Evolutionary conservation across 176 grass and related monocot genomes (phyloP).

Genomic region (Dactylis glomerata): DNA sequence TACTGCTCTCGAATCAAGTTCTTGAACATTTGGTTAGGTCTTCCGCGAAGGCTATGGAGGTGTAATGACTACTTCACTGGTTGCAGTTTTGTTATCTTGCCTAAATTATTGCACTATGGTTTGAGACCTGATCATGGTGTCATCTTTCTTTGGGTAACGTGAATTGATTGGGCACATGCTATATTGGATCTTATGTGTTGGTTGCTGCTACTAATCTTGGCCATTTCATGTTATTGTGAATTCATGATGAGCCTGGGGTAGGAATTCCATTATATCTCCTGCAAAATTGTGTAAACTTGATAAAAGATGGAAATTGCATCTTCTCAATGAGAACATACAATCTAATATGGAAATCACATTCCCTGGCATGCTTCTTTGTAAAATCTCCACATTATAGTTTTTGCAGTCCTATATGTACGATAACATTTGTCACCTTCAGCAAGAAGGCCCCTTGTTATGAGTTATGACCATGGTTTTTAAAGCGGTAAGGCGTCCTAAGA

Average conservation of each 20-base stretch:
- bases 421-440: too few relatives aligned
- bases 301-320: too few relatives aligned
- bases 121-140: background rate
- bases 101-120: background rate
- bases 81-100: slow-evolving; percentile 33
- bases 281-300: too few relatives aligned
- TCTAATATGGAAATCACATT: too few relatives aligned
- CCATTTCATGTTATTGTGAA: background rate
- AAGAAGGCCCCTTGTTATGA: too few relatives aligned
- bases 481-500: too few relatives aligned
- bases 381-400: too few relatives aligned
- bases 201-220: background rate
- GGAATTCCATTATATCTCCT: too few relatives aligned
- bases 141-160: background rate
- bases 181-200: background rate
- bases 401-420: too few relatives aligned
- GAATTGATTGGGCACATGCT: background rate
- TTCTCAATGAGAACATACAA: too few relatives aligned
- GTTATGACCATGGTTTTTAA: too few relatives aligned
- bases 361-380: too few relatives aligned
- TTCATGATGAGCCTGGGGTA: background rate
- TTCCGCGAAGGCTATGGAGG: background rate
- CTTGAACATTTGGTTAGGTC: background rate
- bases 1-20: slow-evolving; percentile 28
- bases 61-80: slow-evolving; percentile 15